Evolutionary conservation across 2,329 filamentous ascomycete species (phyloP), one percentile per base, ranked within the genome.

Genomic region (Didymella keratinophila): DNA sequence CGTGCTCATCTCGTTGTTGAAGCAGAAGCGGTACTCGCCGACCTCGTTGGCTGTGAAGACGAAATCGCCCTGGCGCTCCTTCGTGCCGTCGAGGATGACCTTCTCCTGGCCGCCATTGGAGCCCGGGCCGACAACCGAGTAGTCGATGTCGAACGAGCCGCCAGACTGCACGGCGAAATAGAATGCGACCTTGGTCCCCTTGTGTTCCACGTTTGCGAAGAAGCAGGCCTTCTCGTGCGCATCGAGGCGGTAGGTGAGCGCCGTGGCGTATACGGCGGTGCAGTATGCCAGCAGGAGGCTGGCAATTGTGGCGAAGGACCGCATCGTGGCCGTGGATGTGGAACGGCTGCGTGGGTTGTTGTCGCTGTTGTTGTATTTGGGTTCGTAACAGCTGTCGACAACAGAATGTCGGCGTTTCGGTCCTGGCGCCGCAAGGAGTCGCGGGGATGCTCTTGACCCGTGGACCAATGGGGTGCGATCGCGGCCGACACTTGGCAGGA

Each of bases 131-230:
- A 88, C 86, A 55, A 99, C 94, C 59, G 87, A 80, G 81, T 97
- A 99, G 78, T 98, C 93, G 79, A 99, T 86, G 82, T 99, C 95
- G 81, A 99, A 99, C 28, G 93, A 94, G 70, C 95, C 96, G 74
- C 95, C 95, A 9, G 93, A 94, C 96, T 99, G 95, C 82, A 99
- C 95, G 60, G 95, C 96, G 80, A 99, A 99, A 83, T 99, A 99
- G 76, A 99, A 99, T 48, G 95, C 93, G 68, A 99, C 84, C 86
- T 99, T 99, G 71, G 91, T 87, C 69, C 89, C 89, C 76, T 86
- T 85, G 76, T 90, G 86, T 65, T 93, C 87, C 54, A 94, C 89
- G 67, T 87, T 82, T 56, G 91, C 86, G 78, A 91, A 97, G 86
- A 99, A 99, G 83, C 95, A 99, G 60, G 95, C 92, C 80, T 91